These are phyloP conservation scores for Circinella minor DNA, from an alignment of 371 early-diverging fungal species.

Conservation along the genomic window DNA sequence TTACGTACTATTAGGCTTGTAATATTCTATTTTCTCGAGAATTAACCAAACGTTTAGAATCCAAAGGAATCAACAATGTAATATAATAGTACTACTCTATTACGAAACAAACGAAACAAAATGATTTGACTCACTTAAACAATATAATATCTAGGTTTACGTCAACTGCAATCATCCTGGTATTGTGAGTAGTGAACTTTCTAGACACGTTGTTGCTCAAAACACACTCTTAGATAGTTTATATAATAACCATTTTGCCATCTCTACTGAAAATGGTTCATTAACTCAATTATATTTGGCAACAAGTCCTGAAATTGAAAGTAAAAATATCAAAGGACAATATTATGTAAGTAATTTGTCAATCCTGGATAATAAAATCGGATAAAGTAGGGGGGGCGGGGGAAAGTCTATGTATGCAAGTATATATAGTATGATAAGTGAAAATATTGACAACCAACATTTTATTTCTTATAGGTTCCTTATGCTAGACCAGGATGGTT, in stretches of 20 bases:
- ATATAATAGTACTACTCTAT: background rate
- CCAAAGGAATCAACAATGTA: slow-evolving; percentile 30
- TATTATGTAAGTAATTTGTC: slow-evolving; percentile 45
- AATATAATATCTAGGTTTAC: slow-evolving; percentile 33
- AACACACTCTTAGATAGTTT: background rate
- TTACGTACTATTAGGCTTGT: slow-evolving; percentile 24
- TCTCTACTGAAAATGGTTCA: slow-evolving; percentile 57
- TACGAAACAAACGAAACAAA: no score
- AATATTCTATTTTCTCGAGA: slow-evolving; percentile 53
- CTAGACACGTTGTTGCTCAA: slow-evolving; percentile 19
- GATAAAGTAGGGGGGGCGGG: no score
- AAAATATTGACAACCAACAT: no score
- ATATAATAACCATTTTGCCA: slow-evolving; percentile 11
- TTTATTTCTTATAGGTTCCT: slow-evolving; percentile 21
- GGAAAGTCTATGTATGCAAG: no score
- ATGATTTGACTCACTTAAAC: background rate
- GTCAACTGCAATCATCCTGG: slow-evolving; percentile 79
- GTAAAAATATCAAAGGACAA: slow-evolving; percentile 50
- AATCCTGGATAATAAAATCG: no score
- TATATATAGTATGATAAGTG: no score
- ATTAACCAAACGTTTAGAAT: slow-evolving; percentile 41
- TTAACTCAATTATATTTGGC: slow-evolving; percentile 69
- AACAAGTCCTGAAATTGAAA: slow-evolving; percentile 66
- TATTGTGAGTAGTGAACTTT: slow-evolving; percentile 50
- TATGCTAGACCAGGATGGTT: slow-evolving; percentile 12